Evolutionary conservation across 2,329 filamentous ascomycete genomes (phyloP).

Genomic region (Talaromyces sp.): DNA sequence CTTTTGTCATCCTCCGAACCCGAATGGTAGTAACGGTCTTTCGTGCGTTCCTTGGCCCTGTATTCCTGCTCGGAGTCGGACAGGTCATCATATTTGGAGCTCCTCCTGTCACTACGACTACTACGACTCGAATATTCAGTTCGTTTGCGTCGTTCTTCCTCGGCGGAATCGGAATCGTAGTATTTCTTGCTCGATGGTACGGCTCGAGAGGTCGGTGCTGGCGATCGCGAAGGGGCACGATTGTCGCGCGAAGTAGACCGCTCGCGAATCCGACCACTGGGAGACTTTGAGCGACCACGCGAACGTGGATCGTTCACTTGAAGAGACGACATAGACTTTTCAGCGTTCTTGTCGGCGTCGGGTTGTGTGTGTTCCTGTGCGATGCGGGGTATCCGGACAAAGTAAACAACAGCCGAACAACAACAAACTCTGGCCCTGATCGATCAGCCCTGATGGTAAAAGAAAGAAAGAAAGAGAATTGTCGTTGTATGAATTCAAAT

Average conservation of each 20-base stretch:
- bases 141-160: slow-evolving; percentile 25
- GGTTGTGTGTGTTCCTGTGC: not conserved
- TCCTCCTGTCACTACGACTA: slow-evolving; percentile 9
- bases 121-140: slow-evolving; percentile 13
- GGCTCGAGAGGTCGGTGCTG: slow-evolving; percentile 21
- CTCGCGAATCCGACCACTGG: slow-evolving; percentile 38
- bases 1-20: slow-evolving; percentile 23
- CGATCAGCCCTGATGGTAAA: not conserved
- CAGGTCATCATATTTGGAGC: slow-evolving; percentile 26
- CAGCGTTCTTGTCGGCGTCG: not conserved
- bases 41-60: slow-evolving; percentile 18
- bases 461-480: not conserved
- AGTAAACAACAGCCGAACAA: not conserved
- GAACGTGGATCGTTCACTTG: slow-evolving; percentile 41
- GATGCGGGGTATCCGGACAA: slow-evolving; percentile 9
- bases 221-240: slow-evolving; percentile 31
- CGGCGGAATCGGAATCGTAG: slow-evolving; percentile 24
- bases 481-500: not conserved
- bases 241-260: slow-evolving; percentile 44
- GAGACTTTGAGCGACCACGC: slow-evolving; percentile 46
- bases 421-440: not conserved
- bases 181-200: slow-evolving; percentile 23
- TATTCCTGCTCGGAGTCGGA: slow-evolving; percentile 25
- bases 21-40: slow-evolving; percentile 28
- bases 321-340: slow-evolving; percentile 30